Base-by-base conservation (phyloP, 2,329 filamentous ascomycete species). In the Alternaria panax region DNA sequence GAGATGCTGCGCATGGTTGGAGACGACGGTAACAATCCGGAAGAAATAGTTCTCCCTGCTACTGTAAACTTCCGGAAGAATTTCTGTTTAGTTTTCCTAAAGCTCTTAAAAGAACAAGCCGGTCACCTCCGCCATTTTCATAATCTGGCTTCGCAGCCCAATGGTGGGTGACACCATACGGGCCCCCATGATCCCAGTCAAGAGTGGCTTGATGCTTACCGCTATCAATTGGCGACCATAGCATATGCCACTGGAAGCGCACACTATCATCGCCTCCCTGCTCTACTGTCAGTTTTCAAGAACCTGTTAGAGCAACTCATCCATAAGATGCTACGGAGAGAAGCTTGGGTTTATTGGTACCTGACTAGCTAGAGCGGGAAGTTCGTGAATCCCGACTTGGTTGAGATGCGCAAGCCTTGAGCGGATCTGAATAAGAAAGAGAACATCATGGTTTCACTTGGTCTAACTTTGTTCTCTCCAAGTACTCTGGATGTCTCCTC, bases 101-200 rank as follows among this genome's bases (percentile, higher is more conserved):
- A 32, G n/a, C 59, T 72, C 30, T 58, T 38, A 11, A 38, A 22
- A 2, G 53, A 69, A 18, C 77, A 78, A 62, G 67, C 65, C 3
- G 77, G 76, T 0, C 78, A 79, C 56, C 41, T 79, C n/a, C 74
- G 77, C 0, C 77, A 79, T 57, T 75, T 75, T 50, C 67, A 79
- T 59, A 79, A 79, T 54, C 66, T 79, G 6, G 65, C 64, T 12
- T 60, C 75, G 1, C 93, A 93, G 97, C 77, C 97, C 92, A 57
- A 96, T 92, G 74, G 93, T 88, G 72, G 97, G 96, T 1, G 94
- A 92, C 2, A 93, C 93, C 55, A 85, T 86, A 4, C 92, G 90
- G 18, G 85, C 87, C 72, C 72, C 70, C 69, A 77, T 50, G 77
- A 80, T 12, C 73, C 75, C 6, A 68, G 63, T 12, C 77, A 81